Evolutionary conservation across 179 eudicot genomes (phyloP).

Genomic region (Corrigiola litoralis): DNA sequence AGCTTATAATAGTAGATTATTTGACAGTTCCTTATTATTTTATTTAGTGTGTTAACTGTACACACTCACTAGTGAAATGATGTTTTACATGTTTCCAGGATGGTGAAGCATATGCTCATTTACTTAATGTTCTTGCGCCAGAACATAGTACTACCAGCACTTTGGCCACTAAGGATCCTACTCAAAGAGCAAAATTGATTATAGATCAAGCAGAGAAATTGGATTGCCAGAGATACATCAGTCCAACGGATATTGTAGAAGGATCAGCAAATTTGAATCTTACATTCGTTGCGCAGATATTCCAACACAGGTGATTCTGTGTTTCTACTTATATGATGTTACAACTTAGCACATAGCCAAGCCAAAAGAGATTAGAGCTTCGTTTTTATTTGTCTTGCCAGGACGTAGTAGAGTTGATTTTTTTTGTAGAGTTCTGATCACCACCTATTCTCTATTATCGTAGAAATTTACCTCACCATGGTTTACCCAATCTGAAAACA

Average conservation of each 20-base stretch:
- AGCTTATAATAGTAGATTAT: no score
- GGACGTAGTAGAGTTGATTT: background rate
- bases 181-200: conserved; percentile 67
- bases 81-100: conserved; percentile 47
- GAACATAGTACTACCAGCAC: conserved; percentile 50
- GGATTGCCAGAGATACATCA: conserved; percentile 67
- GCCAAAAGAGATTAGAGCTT: background rate
- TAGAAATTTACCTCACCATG: background rate
- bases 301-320: conserved; percentile 57
- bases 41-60: background rate
- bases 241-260: conserved; percentile 74
- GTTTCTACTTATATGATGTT: conserved; percentile 6
- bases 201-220: conserved; percentile 76
- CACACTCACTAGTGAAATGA: background rate
- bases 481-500: no score
- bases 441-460: background rate
- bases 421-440: background rate
- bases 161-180: conserved; percentile 60
- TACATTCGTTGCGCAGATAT: conserved; percentile 80
- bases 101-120: conserved; percentile 84
- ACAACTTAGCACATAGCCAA: background rate
- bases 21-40: no score
- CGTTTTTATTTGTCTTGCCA: background rate
- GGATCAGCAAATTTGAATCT: conserved; percentile 79
- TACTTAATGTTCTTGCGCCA: conserved; percentile 86